phyloP scores from a whole-genome alignment of 805 yeast genomes.

The Saccharomycopsis malanga region DNA sequence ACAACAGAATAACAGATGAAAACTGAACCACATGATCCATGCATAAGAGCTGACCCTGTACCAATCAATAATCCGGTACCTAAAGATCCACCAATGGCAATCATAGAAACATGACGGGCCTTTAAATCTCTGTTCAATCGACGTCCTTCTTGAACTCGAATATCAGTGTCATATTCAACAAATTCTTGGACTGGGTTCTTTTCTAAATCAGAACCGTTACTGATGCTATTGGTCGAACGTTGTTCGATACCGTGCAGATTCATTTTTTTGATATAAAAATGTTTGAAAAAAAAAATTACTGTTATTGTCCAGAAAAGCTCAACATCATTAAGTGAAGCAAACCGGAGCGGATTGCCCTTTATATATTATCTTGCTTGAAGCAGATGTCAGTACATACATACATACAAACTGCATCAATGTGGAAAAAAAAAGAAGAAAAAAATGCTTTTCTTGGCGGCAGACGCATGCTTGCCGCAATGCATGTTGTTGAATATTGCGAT shows the following conservation, averaged over 20 bases:
- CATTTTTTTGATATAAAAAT: not conserved
- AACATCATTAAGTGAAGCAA: too few species aligned
- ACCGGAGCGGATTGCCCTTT: too few species aligned
- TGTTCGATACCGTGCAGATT: not conserved
- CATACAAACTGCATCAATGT: too few species aligned
- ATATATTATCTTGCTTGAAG: too few species aligned
- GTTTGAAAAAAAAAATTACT: not conserved
- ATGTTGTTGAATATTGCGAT: too few species aligned
- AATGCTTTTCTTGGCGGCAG: too few species aligned
- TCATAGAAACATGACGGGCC: conserved; percentile 52
- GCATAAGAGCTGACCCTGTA: conserved; percentile 40
- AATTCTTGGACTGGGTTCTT: conserved; percentile 6
- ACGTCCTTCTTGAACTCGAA: not conserved
- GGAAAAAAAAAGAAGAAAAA: too few species aligned
- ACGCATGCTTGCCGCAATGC: too few species aligned
- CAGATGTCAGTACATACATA: too few species aligned
- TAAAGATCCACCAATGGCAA: conserved; percentile 78
- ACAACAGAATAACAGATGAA: conserved; percentile 59
- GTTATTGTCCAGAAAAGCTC: not conserved
- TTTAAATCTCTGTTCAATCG: conserved; percentile 35
- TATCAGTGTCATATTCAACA: not conserved
- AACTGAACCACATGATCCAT: conserved; percentile 48
- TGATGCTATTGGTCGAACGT: not conserved
- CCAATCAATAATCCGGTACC: conserved; percentile 70
- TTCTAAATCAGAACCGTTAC: conserved; percentile 6